These are phyloP conservation scores for Phytophthora citrophthora DNA, from an alignment of 352 stramenopile genomes.

Conservation along the genomic window DNA sequence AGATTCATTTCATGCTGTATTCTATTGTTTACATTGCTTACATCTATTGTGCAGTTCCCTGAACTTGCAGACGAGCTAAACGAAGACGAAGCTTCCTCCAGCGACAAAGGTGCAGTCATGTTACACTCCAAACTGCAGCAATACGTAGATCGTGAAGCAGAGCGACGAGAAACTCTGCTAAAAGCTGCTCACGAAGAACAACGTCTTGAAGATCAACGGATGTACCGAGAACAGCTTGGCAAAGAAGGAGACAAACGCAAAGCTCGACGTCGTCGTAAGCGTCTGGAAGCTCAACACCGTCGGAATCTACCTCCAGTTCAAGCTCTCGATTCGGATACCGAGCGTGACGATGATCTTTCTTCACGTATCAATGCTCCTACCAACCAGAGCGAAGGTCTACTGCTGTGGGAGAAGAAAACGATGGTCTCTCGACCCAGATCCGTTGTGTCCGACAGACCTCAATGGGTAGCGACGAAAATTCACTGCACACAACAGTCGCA, in stretches of 20 bases:
- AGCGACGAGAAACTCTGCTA: conserved; percentile 35
- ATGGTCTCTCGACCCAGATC: conserved; percentile 5
- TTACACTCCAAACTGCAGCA: conserved; percentile 21
- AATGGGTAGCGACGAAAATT: conserved; percentile 23
- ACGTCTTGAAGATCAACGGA: conserved; percentile 55
- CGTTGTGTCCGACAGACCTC: conserved; percentile 11
- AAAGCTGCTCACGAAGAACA: conserved; percentile 41
- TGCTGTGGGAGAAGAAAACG: conserved; percentile 37
- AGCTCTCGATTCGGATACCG: conserved; percentile 8
- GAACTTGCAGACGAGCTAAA: conserved; percentile 26
- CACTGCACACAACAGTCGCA: conserved; percentile 29
- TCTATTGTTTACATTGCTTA: too few relatives aligned
- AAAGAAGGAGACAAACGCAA: conserved; percentile 54
- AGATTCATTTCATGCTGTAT: too few relatives aligned
- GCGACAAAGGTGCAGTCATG: conserved; percentile 4
- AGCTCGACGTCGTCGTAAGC: conserved; percentile 36
- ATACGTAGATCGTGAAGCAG: conserved; percentile 35
- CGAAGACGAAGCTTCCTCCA: neutral
- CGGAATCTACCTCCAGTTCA: conserved; percentile 7
- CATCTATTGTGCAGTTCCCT: conserved; percentile 12
- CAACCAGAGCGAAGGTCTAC: conserved; percentile 17
- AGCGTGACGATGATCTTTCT: conserved; percentile 5
- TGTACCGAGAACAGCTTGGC: conserved; percentile 53
- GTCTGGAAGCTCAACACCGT: conserved; percentile 30
- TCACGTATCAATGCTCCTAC: neutral